Percentiles rank a stretch among this genome's conserved stretches.
phyloP scores from a whole-genome alignment of 345 rosid species.

The Aegle marmelos region DNA sequence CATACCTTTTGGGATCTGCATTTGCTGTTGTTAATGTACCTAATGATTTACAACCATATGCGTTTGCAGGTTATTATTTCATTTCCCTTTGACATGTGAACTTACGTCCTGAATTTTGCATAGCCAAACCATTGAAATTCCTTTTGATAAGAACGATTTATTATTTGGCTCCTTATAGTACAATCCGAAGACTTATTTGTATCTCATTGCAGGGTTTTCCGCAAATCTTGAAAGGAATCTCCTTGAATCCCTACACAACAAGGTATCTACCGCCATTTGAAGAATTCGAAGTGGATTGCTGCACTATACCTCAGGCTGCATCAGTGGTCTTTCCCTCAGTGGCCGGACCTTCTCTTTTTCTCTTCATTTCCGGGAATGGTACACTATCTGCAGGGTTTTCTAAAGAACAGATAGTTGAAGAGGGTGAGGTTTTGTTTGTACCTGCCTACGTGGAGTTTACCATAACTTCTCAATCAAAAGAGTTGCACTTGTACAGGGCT shows the following conservation, averaged over 20 bases:
- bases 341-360: constrained; percentile 34
- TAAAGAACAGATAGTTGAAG: constrained; percentile 4
- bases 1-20: neutral
- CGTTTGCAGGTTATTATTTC: no score
- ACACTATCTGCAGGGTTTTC: constrained; percentile 11
- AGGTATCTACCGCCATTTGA: constrained; percentile 39
- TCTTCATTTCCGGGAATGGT: constrained; percentile 25
- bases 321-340: constrained; percentile 30
- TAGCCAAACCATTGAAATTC: neutral
- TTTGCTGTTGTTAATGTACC: neutral
- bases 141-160: no score
- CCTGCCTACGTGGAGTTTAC: constrained; percentile 27
- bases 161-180: neutral
- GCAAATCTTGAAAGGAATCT: constrained; percentile 33
- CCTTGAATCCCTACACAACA: constrained; percentile 24
- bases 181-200: neutral
- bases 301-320: constrained; percentile 28
- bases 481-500: constrained; percentile 34
- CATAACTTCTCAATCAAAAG: constrained; percentile 15
- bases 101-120: neutral
- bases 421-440: constrained; percentile 34
- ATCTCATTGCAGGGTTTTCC: constrained; percentile 30
- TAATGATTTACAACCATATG: no score
- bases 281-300: constrained; percentile 37
- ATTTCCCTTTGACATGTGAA: neutral